These are phyloP conservation scores for Stephanodiscus triporus DNA, from an alignment of 108 stramenopile species.

Conservation along the genomic window DNA sequence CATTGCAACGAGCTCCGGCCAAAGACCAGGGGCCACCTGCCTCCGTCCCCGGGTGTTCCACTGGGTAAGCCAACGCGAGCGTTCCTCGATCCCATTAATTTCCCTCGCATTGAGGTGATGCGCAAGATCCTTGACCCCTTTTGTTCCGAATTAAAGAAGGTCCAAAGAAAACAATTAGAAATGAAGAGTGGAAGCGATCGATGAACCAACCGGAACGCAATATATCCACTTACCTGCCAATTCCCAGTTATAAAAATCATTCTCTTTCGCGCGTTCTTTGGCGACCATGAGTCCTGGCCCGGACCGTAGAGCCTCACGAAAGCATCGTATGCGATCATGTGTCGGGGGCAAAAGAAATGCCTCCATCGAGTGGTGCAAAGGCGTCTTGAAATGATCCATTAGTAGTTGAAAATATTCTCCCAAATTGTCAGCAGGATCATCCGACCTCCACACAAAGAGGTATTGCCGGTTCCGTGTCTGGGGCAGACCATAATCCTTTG, in stretches of 20 bases:
- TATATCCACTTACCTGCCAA: constrained; percentile 8
- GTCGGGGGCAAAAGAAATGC: constrained; percentile 62
- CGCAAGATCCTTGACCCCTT: constrained; percentile 38
- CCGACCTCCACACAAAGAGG: constrained; percentile 67
- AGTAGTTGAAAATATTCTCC: constrained; percentile 67
- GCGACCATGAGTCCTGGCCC: constrained; percentile 51
- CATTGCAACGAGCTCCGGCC: constrained; percentile 61
- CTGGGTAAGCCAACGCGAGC: constrained; percentile 46
- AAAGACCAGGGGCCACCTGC: constrained; percentile 59
- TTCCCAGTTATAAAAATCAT: constrained; percentile 57
- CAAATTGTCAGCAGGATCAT: constrained; percentile 56
- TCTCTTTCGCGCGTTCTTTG: constrained; percentile 49
- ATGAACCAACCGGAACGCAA: background rate
- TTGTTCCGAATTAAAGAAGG: background rate
- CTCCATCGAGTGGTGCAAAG: constrained; percentile 67
- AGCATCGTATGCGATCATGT: constrained; percentile 71
- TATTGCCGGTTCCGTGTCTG: constrained; percentile 73
- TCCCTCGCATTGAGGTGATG: constrained; percentile 47
- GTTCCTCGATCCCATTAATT: constrained; percentile 48
- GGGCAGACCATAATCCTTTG: constrained; percentile 77
- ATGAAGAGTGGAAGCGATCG: background rate
- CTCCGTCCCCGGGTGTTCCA: constrained; percentile 55
- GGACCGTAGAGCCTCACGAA: constrained; percentile 63
- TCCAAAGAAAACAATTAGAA: background rate
- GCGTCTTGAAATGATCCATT: constrained; percentile 63